Evolutionary conservation across 306 rosid genomes (phyloP).

Genomic region (Prunus fruticosa): DNA sequence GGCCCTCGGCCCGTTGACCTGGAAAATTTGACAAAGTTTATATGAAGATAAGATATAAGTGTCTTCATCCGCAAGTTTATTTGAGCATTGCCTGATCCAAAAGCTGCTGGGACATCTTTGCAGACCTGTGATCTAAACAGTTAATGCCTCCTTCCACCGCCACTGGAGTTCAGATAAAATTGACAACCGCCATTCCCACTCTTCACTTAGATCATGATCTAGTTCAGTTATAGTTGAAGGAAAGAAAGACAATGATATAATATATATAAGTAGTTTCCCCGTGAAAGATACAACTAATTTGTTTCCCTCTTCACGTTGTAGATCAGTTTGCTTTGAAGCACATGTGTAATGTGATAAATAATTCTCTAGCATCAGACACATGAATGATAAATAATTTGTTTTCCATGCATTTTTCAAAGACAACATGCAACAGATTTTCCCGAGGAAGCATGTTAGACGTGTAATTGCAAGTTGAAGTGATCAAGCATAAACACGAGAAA

Average conservation of each 20-base stretch:
- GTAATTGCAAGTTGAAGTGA: conserved; percentile 12
- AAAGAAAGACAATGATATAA: too few species aligned
- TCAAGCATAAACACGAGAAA: conserved; percentile 28
- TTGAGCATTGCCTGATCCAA: conserved; percentile 70
- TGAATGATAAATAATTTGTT: too few species aligned
- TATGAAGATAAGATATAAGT: not conserved
- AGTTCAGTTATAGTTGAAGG: too few species aligned
- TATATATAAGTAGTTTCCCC: too few species aligned
- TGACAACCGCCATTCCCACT: too few species aligned
- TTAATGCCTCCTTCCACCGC: conserved; percentile 95
- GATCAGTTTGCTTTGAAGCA: conserved; percentile 35
- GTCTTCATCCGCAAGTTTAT: not conserved
- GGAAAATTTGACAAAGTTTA: too few species aligned
- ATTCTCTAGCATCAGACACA: too few species aligned
- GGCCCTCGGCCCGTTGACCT: too few species aligned
- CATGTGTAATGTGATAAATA: conserved; percentile 5
- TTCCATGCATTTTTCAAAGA: not conserved
- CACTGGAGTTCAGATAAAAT: conserved; percentile 72
- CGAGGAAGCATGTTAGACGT: not conserved
- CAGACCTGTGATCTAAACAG: conserved; percentile 61
- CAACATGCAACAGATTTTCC: conserved; percentile 10
- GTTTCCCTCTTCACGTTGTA: too few species aligned
- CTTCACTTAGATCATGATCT: too few species aligned
- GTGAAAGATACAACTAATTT: too few species aligned
- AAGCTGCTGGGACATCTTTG: conserved; percentile 79